Base-by-base conservation (phyloP, 306 rosid species). In the Pterocarpus macrocarpus region DNA sequence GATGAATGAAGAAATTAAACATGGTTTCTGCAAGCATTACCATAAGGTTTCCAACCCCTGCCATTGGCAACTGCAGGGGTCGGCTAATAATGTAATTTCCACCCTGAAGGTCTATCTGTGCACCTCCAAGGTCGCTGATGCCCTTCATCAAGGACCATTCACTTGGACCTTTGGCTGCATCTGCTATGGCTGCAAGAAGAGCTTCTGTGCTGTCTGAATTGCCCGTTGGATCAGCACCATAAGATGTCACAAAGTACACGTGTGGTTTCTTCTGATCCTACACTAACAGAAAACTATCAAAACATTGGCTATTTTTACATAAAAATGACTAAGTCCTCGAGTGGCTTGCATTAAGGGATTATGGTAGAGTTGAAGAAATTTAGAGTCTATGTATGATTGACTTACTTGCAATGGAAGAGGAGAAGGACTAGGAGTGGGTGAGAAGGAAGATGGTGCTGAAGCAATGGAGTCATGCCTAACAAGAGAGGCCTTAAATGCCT, bases 181-280 rank as follows among this genome's bases (percentile, higher is more conserved):
- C 98, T 5, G 83, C 79, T 15, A 95, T 84, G 65, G 95, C 98
- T 73, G 64, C 70, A 9, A 85, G 86, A 59, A 95, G 64, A 2
- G 96, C 97, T 2, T 83, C 87, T 12, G 94, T 91, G 55, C 99
- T 95, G 75, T 95, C 99, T 16, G 9, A 50, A 52, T 73, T 77
- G 10, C 96, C 99, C 0, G 94, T 91, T n/a, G 98, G 94, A 84
- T 95, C 99, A 28, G 91, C 99, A 36, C 99, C 99, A 68, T 84
- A 95, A 1, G 88, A 55, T 45, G 94, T 91, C 80, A 85, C 93
- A 69, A 41, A 87, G 64, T 87, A 95, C 49, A 83, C 91, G 1
- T 83, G 84, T 73, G 88, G 49, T 79, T 84, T 84, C 44, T 28
- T 63, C 17, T 32, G 67, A 64, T 75, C 89, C 97, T 91, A 44